A percentile compares a stretch with the other conserved stretches of the same genome.
These are phyloP conservation scores for Stentor coeruleus DNA, from an alignment of 73 alveolate genomes.

Conservation along the genomic window DNA sequence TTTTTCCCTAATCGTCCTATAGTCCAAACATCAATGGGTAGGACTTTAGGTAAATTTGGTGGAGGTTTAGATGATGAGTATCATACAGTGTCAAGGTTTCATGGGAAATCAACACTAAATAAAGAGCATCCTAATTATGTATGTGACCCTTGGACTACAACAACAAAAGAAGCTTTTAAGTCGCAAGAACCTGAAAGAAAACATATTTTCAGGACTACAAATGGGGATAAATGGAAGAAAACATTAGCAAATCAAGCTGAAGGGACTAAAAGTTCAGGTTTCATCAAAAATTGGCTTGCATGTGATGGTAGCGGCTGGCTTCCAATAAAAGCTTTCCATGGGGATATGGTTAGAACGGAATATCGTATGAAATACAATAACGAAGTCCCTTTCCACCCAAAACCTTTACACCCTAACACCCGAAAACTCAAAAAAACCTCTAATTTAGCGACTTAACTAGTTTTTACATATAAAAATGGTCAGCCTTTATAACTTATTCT, in stretches of 20 bases:
- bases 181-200: not conserved
- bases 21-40: not conserved
- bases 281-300: not conserved
- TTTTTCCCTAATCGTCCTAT: conserved; percentile 13
- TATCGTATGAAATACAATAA: conserved; percentile 39
- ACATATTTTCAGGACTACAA: not conserved
- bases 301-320: conserved; percentile 25
- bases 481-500: no score
- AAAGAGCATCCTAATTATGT: conserved; percentile 21
- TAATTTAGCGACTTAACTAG: no score
- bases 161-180: not conserved
- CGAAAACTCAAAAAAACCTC: conserved; percentile 15
- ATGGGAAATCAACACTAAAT: conserved; percentile 18
- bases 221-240: conserved; percentile 19
- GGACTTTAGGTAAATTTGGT: conserved; percentile 24
- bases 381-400: conserved; percentile 27
- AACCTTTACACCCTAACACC: conserved; percentile 1
- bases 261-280: conserved; percentile 12
- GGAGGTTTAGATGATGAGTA: conserved; percentile 30
- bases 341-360: conserved; percentile 30
- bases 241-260: not conserved
- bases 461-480: no score
- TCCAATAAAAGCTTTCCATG: not conserved
- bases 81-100: conserved; percentile 22
- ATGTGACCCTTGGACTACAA: not conserved